Evolutionary conservation across 768 basidiomycete genomes (phyloP), one percentile per base, ranked within the genome.

Genomic region (Boletus reticuloceps): DNA sequence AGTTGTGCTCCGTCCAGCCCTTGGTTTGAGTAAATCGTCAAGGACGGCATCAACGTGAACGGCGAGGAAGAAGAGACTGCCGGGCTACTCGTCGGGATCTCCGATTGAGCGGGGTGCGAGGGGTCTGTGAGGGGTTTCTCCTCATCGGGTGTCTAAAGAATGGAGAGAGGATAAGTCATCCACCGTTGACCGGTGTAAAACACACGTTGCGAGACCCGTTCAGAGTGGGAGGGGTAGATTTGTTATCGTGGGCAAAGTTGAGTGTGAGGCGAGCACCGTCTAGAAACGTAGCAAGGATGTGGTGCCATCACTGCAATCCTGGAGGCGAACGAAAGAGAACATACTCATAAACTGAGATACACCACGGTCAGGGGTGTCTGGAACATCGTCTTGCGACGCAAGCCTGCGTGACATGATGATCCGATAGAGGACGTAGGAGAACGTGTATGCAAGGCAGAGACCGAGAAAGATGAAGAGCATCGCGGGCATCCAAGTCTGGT

Each of bases 311-410:
- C 37, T n/a, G 16, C 2, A 10, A 32, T 38, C 25, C 13, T 14
- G 19, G 31, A 43, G 13, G 36, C 11, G 13, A 41, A 44, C 10
- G 38, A 41, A 32, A n/a, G 43, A 16, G 7, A 22, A 60, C 55
- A 12, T 40, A 64, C 65, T 71, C 69, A 67, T 71, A 7, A 69
- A 67, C 47, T 56, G 60, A 48, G 62, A 55, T 12, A 71, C 65
- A 14, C 57, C 62, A 19, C 58, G 63, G 25, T 64, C 60, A 12
- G 69, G 59, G n/a, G 55, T 46, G 10, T 59, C 64, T 22, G 64
- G 64, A 11, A n/a, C 17, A n/a, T 54, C 59, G 6, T 42, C 53
- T 42, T 54, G 12, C 3, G 65, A 54, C 4, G 9, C 47, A 25
- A 47, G 64, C 54, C 50, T 60, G 43, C 50, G 54, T n/a, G 58